phyloP scores from a whole-genome alignment of 805 yeast species.

The Pichia sporocuriosa region DNA sequence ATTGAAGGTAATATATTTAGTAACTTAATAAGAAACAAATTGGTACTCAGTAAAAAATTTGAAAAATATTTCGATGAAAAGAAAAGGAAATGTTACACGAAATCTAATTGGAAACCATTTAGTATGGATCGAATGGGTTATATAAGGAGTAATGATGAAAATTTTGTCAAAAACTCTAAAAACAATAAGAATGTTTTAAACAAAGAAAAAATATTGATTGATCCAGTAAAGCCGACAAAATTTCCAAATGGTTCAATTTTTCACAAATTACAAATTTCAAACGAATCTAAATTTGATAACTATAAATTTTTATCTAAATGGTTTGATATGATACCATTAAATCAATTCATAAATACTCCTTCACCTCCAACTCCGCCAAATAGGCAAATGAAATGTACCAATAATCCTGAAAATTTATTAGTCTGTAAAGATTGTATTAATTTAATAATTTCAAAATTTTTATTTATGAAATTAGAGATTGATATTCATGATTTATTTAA shows the following conservation, averaged over 20 bases:
- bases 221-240: slow-evolving; percentile 18
- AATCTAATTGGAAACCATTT: slow-evolving; percentile 25
- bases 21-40: slow-evolving; percentile 24
- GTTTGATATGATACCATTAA: slow-evolving; percentile 33
- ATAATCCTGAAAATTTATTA: slow-evolving; percentile 29
- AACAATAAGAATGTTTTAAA: slow-evolving; percentile 11
- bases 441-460: slow-evolving; percentile 23
- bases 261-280: slow-evolving; percentile 21
- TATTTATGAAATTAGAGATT: slow-evolving; percentile 26
- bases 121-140: slow-evolving; percentile 27
- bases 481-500: slow-evolving; percentile 24
- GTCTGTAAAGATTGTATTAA: slow-evolving; percentile 27
- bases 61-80: slow-evolving; percentile 22
- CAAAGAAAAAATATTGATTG: slow-evolving; percentile 2
- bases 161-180: not conserved
- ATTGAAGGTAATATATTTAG: slow-evolving; percentile 28
- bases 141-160: slow-evolving; percentile 10
- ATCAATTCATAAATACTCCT: slow-evolving; percentile 27
- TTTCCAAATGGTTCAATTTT: slow-evolving; percentile 28
- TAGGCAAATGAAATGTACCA: slow-evolving; percentile 15
- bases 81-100: slow-evolving; percentile 10
- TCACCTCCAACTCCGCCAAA: slow-evolving; percentile 32
- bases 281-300: slow-evolving; percentile 22
- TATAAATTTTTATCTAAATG: slow-evolving; percentile 28
- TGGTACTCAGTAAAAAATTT: slow-evolving; percentile 24